Evolutionary conservation across 805 yeast genomes (phyloP).

Genomic region (Metschnikowia matae): DNA sequence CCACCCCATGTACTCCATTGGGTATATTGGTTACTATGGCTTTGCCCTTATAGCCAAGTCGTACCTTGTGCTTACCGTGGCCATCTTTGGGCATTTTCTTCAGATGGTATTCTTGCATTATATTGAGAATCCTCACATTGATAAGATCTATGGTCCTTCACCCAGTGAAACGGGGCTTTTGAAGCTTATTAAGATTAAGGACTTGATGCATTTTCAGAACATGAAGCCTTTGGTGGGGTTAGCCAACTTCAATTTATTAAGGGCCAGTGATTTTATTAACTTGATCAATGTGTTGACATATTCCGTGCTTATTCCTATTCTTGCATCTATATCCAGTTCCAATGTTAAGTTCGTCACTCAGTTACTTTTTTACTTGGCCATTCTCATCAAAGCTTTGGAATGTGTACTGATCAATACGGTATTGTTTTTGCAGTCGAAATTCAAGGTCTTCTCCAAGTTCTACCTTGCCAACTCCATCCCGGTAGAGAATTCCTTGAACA

Average conservation of each 20-base stretch:
- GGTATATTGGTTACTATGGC: conserved; percentile 84
- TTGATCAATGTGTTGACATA: conserved; percentile 39
- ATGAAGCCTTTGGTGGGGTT: conserved; percentile 54
- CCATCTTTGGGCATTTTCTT: conserved; percentile 68
- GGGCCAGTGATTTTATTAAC: conserved; percentile 61
- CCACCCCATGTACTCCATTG: conserved; percentile 90
- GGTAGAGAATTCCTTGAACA: conserved; percentile 60
- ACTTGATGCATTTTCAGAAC: conserved; percentile 41
- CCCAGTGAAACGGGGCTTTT: conserved; percentile 34
- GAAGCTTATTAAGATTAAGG: conserved; percentile 44
- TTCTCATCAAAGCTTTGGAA: conserved; percentile 47
- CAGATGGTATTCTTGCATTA: conserved; percentile 71
- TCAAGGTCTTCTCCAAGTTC: conserved; percentile 60
- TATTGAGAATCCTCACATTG: conserved; percentile 85
- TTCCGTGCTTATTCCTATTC: conserved; percentile 39
- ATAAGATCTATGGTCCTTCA: conserved; percentile 64
- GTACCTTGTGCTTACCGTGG: conserved; percentile 62
- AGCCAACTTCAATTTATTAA: conserved; percentile 56
- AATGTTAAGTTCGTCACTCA: conserved; percentile 16
- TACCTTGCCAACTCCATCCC: conserved; percentile 63
- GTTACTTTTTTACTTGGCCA: conserved; percentile 37
- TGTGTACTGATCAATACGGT: conserved; percentile 48
- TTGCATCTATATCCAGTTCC: conserved; percentile 26
- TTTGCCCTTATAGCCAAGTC: conserved; percentile 73
- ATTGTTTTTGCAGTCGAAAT: conserved; percentile 54